Conservation (phyloP, 495 filamentous ascomycete species). For the Hypoxylon lienhwacheense region DNA sequence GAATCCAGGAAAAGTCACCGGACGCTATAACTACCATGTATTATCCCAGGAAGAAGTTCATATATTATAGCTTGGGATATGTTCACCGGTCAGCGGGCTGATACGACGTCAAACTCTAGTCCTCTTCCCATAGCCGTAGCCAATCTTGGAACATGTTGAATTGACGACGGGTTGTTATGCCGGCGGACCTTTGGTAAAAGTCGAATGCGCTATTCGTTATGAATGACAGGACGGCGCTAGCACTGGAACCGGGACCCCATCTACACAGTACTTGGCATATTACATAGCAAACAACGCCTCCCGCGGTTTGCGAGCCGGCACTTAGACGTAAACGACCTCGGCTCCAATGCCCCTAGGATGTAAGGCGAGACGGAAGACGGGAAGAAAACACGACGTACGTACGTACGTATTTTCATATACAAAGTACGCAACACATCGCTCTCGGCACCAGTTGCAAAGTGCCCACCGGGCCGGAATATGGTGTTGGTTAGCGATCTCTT, state of each 20-base stretch:
- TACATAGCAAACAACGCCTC: conserved; percentile 2
- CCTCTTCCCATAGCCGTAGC: conserved; percentile 13
- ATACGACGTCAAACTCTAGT: conserved; percentile 29
- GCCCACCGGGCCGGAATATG: conserved; percentile 13
- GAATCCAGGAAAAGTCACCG: conserved; percentile 17
- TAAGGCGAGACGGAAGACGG: conserved; percentile 12
- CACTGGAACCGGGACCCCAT: conserved; percentile 13
- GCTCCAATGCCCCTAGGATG: too few species aligned
- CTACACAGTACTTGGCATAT: too few species aligned
- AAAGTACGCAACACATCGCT: conserved; percentile 8
- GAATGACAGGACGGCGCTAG: conserved; percentile 7
- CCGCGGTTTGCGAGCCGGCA: not conserved
- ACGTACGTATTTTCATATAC: conserved; percentile 12
- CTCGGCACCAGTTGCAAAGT: conserved; percentile 11
- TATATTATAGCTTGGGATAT: conserved; percentile 21
- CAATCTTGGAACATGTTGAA: conserved; percentile 18
- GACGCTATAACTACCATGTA: conserved; percentile 26
- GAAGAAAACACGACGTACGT: conserved; percentile 5
- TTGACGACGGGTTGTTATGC: too few species aligned
- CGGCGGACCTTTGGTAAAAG: conserved; percentile 1
- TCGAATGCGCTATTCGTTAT: conserved; percentile 22
- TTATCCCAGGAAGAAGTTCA: conserved; percentile 22
- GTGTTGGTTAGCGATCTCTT: not conserved
- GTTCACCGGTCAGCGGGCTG: conserved; percentile 25
- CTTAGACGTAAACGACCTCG: not conserved